Percentiles rank a stretch among this genome's conserved stretches.
phyloP scores from a whole-genome alignment of 1,284 basidiomycete species.

The Ceratobasidium sp. region DNA sequence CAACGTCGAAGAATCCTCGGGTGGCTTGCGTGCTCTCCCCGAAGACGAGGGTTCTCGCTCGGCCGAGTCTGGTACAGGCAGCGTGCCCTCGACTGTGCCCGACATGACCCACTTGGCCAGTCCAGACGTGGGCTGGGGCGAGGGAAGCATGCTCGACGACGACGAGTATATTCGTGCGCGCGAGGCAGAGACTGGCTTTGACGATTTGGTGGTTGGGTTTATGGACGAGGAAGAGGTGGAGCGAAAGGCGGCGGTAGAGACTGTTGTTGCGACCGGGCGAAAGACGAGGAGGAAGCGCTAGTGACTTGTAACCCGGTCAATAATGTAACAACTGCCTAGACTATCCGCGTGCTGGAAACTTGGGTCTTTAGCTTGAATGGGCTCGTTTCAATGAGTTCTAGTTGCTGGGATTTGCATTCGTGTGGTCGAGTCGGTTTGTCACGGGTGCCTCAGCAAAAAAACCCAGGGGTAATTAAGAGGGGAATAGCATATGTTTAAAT shows the following conservation, averaged over 20 bases:
- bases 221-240: conserved; percentile 52
- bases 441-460: too few species aligned
- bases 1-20: neutral
- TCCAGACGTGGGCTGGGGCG: conserved; percentile 41
- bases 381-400: too few species aligned
- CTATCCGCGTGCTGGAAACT: neutral
- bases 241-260: conserved; percentile 40
- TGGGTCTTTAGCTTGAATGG: neutral
- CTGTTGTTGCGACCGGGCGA: conserved; percentile 3
- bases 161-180: conserved; percentile 50
- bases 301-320: neutral
- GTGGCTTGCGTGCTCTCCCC: neutral
- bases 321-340: neutral
- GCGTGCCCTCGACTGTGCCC: conserved; percentile 44
- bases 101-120: conserved; percentile 42
- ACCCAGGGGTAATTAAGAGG: too few species aligned
- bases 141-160: conserved; percentile 37
- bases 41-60: conserved; percentile 27
- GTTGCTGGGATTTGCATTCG: too few species aligned
- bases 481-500: too few species aligned
- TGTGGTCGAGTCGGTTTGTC: too few species aligned
- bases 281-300: conserved; percentile 26
- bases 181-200: conserved; percentile 49
- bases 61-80: conserved; percentile 37
- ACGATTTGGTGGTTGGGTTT: conserved; percentile 49